Evolutionary conservation across 2,329 filamentous ascomycete genomes (phyloP).

Genomic region (Gnomoniopsis sp.): DNA sequence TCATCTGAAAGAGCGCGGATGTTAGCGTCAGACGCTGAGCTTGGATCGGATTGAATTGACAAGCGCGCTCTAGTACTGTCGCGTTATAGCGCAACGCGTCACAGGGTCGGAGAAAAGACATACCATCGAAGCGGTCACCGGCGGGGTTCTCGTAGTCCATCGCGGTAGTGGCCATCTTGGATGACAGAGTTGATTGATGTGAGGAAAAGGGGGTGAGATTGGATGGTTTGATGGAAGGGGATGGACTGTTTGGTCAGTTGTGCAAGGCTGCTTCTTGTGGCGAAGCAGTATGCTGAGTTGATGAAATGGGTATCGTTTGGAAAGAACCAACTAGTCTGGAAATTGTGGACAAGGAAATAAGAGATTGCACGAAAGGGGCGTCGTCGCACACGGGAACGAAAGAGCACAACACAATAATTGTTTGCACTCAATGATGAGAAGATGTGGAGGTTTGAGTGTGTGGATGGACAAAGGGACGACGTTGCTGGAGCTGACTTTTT

Average conservation of each 20-base stretch:
- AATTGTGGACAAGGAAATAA: background rate
- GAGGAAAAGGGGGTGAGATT: background rate
- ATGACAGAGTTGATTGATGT: conserved; percentile 19
- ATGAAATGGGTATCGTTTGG: background rate
- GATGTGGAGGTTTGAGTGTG: background rate
- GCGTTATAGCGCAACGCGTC: background rate
- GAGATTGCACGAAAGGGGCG: background rate
- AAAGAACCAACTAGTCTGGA: background rate
- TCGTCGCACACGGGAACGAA: background rate
- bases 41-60: background rate
- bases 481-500: no score
- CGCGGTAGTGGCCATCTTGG: conserved; percentile 57
- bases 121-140: conserved; percentile 65
- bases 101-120: conserved; percentile 23
- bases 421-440: background rate
- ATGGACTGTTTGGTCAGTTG: background rate
- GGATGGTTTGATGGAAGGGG: background rate
- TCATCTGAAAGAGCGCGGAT: conserved; percentile 45
- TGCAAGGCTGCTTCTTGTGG: background rate
- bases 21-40: conserved; percentile 6
- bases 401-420: background rate
- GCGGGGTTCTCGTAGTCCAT: conserved; percentile 71
- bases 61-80: background rate
- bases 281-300: background rate
- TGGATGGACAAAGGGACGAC: background rate